phyloP scores from a whole-genome alignment of 257 asterid genomes.

The Salvia splendens region DNA sequence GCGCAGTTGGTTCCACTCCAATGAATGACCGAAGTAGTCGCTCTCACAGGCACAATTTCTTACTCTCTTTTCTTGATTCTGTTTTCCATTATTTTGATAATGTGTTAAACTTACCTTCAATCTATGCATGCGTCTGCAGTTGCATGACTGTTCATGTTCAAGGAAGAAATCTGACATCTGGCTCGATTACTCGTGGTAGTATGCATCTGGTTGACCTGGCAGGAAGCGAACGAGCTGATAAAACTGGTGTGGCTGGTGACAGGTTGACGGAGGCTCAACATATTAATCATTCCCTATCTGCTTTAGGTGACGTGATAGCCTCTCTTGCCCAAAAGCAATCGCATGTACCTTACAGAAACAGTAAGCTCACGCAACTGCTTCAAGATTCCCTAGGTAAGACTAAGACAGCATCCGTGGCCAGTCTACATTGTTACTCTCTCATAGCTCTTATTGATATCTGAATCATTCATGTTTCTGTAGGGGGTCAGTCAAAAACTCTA shows the following conservation, averaged over 20 bases:
- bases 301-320: slow-evolving; percentile 84
- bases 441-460: slow-evolving; percentile 13
- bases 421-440: slow-evolving; percentile 1
- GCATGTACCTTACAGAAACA: slow-evolving; percentile 82
- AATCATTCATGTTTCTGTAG: slow-evolving; percentile 35
- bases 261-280: slow-evolving; percentile 77
- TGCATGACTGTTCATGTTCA: slow-evolving; percentile 84
- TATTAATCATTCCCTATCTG: slow-evolving; percentile 78
- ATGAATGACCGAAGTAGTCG: slow-evolving; percentile 78
- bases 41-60: slow-evolving; percentile 69
- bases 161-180: slow-evolving; percentile 76
- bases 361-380: slow-evolving; percentile 89
- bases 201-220: slow-evolving; percentile 94
- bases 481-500: slow-evolving; percentile 84
- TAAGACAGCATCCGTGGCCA: neutral
- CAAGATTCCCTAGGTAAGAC: slow-evolving; percentile 83
- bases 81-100: neutral
- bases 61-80: slow-evolving; percentile 2
- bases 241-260: slow-evolving; percentile 74
- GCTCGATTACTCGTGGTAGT: slow-evolving; percentile 61
- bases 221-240: slow-evolving; percentile 83
- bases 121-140: slow-evolving; percentile 45
- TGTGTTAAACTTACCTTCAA: slow-evolving; percentile 14
- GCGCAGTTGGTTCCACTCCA: slow-evolving; percentile 75
- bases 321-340: slow-evolving; percentile 76